Evolutionary conservation across 2,329 filamentous ascomycete species (phyloP).

Genomic region (Trichoderma lentiforme): DNA sequence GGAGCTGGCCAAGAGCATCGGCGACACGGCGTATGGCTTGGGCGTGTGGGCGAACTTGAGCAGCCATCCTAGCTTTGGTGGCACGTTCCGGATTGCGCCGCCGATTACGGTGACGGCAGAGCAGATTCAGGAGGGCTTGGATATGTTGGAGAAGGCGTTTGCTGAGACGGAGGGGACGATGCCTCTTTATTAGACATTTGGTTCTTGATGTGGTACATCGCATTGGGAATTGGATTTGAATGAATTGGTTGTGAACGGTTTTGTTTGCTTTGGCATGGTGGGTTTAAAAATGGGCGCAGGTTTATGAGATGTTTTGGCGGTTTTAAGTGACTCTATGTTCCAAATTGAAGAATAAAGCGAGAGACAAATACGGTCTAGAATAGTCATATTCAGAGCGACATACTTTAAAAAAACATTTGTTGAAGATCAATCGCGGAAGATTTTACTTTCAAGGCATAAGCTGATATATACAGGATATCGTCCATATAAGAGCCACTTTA

Average conservation of each 20-base stretch:
- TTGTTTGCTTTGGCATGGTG: not conserved
- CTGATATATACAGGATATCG: not conserved
- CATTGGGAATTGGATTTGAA: not conserved
- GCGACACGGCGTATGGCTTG: conserved; percentile 45
- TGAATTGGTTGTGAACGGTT: not conserved
- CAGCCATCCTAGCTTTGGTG: conserved; percentile 52
- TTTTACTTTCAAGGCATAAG: not conserved
- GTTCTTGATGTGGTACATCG: not conserved
- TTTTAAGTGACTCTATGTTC: not conserved
- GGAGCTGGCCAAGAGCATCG: conserved; percentile 47
- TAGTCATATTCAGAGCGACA: not conserved
- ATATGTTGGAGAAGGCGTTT: conserved; percentile 56
- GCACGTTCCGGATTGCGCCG: conserved; percentile 57
- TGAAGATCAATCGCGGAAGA: not conserved
- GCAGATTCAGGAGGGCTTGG: conserved; percentile 49
- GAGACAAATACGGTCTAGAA: not conserved
- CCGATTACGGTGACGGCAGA: conserved; percentile 55
- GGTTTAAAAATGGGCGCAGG: not conserved
- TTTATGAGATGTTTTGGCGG: not conserved
- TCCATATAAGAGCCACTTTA: not conserved
- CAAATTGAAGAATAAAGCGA: not conserved
- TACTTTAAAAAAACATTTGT: not conserved
- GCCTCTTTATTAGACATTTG: conserved; percentile 26
- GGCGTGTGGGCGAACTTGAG: conserved; percentile 58
- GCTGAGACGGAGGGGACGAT: conserved; percentile 31